These are phyloP conservation scores for Hyphochytrium catenoides DNA, from an alignment of 352 stramenopile genomes.

Conservation along the genomic window DNA sequence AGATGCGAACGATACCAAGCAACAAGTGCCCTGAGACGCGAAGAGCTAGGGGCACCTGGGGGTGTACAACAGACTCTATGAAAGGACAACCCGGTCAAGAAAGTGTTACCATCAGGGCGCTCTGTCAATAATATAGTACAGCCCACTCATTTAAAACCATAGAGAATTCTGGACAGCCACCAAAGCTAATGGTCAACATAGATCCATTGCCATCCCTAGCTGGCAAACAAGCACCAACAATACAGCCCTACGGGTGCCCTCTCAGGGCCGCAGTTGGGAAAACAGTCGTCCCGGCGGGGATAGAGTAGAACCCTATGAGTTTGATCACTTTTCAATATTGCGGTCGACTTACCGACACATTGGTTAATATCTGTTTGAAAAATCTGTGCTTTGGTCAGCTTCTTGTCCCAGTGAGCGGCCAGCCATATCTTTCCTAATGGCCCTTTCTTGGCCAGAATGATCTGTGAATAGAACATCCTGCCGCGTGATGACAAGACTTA, in stretches of 20 bases:
- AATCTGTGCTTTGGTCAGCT: slow-evolving; percentile 93
- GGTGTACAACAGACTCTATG: slow-evolving; percentile 81
- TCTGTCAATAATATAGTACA: slow-evolving; percentile 4
- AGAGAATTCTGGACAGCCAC: no score
- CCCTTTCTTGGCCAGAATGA: slow-evolving; percentile 97
- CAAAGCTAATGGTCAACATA: no score
- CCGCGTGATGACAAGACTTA: background rate
- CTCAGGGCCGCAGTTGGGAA: no score
- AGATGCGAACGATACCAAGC: slow-evolving; percentile 95
- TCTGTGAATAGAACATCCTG: slow-evolving; percentile 97
- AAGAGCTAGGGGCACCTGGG: slow-evolving; percentile 84
- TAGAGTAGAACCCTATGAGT: no score
- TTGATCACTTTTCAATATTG: no score
- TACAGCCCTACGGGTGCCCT: no score
- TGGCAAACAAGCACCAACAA: no score
- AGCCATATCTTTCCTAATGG: slow-evolving; percentile 97
- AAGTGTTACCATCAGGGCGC: background rate
- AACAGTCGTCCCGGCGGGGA: no score
- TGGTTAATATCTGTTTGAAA: slow-evolving; percentile 89
- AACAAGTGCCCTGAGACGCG: slow-evolving; percentile 91
- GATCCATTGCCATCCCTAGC: no score
- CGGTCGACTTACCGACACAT: slow-evolving; percentile 43
- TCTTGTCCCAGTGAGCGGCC: slow-evolving; percentile 98
- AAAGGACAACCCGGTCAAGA: background rate
- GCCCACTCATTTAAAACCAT: no score